Conservation (phyloP, 2,329 filamentous ascomycete species). For the Epichloe festucae region DNA sequence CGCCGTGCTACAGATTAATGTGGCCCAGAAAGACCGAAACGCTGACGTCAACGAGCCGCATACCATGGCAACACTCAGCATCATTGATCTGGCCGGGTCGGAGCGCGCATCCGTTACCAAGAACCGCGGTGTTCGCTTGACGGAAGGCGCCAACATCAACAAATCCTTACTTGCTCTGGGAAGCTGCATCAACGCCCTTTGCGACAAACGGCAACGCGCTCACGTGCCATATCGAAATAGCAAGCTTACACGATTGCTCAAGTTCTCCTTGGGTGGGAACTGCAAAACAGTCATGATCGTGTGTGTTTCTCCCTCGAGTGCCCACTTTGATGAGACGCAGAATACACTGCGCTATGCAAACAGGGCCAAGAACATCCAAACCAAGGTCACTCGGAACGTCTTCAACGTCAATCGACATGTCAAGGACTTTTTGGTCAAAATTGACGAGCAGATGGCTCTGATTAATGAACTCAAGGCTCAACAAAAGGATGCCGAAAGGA, state of each 20-base stretch:
- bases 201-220: conserved; percentile 79
- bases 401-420: conserved; percentile 99
- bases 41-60: conserved; percentile 87
- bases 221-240: conserved; percentile 97
- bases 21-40: conserved; percentile 88
- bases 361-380: conserved; percentile 97
- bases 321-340: conserved; percentile 95
- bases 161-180: conserved; percentile 90
- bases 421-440: conserved; percentile 98
- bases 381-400: conserved; percentile 96
- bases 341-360: conserved; percentile 97
- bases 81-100: conserved; percentile 93
- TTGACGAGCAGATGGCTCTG: conserved; percentile 93
- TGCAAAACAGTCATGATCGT: conserved; percentile 99
- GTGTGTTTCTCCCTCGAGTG: conserved; percentile 90
- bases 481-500: conserved; percentile 74
- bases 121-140: conserved; percentile 79
- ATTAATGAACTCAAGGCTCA: conserved; percentile 93
- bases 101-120: conserved; percentile 94
- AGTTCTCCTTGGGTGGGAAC: conserved; percentile 94
- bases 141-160: conserved; percentile 98
- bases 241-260: conserved; percentile 86
- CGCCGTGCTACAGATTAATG: conserved; percentile 92
- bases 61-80: conserved; percentile 95
- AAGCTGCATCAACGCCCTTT: conserved; percentile 96